Evolutionary conservation across 2,329 filamentous ascomycete genomes (phyloP).

Genomic region (Aspergillus neotritici): DNA sequence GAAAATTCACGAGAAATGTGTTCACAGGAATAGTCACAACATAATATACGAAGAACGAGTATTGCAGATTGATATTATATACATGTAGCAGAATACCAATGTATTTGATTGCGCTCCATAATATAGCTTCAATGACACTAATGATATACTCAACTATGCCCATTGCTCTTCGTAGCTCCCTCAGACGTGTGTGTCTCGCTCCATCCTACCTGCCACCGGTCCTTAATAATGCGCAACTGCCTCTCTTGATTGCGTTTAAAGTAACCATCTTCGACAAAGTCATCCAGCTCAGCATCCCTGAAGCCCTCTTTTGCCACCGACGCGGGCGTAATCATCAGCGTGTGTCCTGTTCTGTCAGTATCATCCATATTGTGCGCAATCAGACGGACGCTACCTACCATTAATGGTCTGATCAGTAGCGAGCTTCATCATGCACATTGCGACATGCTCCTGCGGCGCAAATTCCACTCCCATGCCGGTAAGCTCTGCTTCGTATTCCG

Average conservation of each 20-base stretch:
- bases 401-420: conserved; percentile 31
- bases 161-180: conserved; percentile 1
- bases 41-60: too few relatives aligned
- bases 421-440: conserved; percentile 19
- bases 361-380: neutral
- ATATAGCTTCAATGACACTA: too few relatives aligned
- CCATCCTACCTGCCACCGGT: conserved; percentile 34
- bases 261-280: conserved; percentile 35
- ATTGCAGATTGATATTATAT: too few relatives aligned
- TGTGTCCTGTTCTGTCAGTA: conserved; percentile 23
- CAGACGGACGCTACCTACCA: conserved; percentile 10
- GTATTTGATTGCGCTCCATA: too few relatives aligned
- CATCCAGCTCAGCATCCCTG: conserved; percentile 38
- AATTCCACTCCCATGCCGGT: conserved; percentile 9
- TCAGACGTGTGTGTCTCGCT: conserved; percentile 10
- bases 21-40: too few relatives aligned
- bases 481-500: conserved; percentile 9
- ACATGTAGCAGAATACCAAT: too few relatives aligned
- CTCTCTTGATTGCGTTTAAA: conserved; percentile 36
- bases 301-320: conserved; percentile 37
- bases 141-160: too few relatives aligned
- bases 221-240: conserved; percentile 41
- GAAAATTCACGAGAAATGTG: too few relatives aligned
- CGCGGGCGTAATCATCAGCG: conserved; percentile 38
- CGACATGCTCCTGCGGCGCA: conserved; percentile 8